Evolutionary conservation across 345 rosid genomes (phyloP), one percentile per base, ranked within the genome.

Genomic region (Schrenkiella parvula): DNA sequence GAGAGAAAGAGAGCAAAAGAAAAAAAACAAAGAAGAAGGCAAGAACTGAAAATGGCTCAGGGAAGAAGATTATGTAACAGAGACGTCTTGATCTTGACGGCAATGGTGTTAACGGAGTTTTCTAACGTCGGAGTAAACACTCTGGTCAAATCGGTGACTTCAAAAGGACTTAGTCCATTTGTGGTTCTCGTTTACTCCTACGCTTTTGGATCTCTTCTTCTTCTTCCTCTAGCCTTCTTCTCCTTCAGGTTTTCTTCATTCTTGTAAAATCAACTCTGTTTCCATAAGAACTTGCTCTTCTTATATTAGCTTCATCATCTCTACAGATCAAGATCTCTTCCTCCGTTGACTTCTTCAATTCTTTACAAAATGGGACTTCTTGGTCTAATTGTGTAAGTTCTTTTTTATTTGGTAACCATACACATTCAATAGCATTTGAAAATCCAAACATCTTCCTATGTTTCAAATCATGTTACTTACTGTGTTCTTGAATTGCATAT

Each of bases 61-160:
- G 66, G 50, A 44, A n/a, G n/a, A n/a, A 56, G 70, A 10, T 21
- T 72, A 53, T 51, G 64, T 5, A 53, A 42, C 4, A 23, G 60
- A 26, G 78, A 73, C 1, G 66, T 72, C 2, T 73, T n/a, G 66
- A 73, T 73, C 60, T 46, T 66, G 66, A 55, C 66, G 35, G 71
- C 74, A 9, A 75, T 79, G 82, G 66, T 71, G 31, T 18, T 15
- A 4, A 43, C 59, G 18, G 78, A 80, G 42, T 29, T 60, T 21
- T 31, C 25, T 4, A 76, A 51, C 62, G 82, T 80, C 0, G 80
- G 63, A 18, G 50, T 71, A 43, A 80, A 66, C 68, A 67, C 70
- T 56, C 26, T 80, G 10, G 75, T 80, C 17, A 80, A 80, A 67
- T 63, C 75, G 39, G 80, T 53, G 21, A 76, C 75, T 10, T 79